These are phyloP conservation scores for Penicillium sp. DNA, from an alignment of 2,329 filamentous ascomycete genomes.

Conservation along the genomic window DNA sequence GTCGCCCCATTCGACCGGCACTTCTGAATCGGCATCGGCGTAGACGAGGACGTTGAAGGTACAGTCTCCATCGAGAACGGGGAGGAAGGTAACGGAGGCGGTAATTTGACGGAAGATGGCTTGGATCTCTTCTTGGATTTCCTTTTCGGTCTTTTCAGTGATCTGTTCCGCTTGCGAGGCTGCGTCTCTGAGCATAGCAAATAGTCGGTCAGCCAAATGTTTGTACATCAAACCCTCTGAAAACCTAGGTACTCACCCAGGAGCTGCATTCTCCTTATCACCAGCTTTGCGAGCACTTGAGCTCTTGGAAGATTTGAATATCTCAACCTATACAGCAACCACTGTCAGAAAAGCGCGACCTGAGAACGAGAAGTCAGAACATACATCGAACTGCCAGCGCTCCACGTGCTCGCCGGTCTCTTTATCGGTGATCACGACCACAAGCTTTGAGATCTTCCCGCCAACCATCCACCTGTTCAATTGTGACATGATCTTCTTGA, in stretches of 20 bases:
- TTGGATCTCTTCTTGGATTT: conserved; percentile 94
- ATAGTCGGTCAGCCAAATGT: conserved; percentile 1
- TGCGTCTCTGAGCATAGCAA: conserved; percentile 25
- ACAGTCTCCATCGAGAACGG: conserved; percentile 89
- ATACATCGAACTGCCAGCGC: conserved; percentile 94
- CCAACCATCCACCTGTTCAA: conserved; percentile 97
- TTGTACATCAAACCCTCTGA: too few species aligned
- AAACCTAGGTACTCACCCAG: conserved; percentile 46
- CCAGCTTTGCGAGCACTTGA: conserved; percentile 49
- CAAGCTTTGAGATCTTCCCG: conserved; percentile 94
- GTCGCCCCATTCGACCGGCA: conserved; percentile 97
- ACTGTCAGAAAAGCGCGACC: conserved; percentile 9
- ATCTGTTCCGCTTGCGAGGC: conserved; percentile 29
- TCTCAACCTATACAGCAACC: conserved; percentile 49
- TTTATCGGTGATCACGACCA: conserved; percentile 95
- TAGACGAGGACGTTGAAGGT: conserved; percentile 99
- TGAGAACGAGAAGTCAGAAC: conserved; percentile 13
- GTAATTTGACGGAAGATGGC: conserved; percentile 98
- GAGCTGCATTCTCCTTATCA: conserved; percentile 69
- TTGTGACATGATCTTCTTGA: conserved; percentile 99
- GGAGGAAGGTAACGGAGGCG: conserved; percentile 92
- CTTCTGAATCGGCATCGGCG: conserved; percentile 92
- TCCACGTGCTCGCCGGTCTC: conserved; percentile 96
- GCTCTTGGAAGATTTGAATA: conserved; percentile 53
- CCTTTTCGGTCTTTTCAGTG: conserved; percentile 79